phyloP scores from a whole-genome alignment of 2,329 filamentous ascomycete genomes.

The Allantophomopsis lycopodina region DNA sequence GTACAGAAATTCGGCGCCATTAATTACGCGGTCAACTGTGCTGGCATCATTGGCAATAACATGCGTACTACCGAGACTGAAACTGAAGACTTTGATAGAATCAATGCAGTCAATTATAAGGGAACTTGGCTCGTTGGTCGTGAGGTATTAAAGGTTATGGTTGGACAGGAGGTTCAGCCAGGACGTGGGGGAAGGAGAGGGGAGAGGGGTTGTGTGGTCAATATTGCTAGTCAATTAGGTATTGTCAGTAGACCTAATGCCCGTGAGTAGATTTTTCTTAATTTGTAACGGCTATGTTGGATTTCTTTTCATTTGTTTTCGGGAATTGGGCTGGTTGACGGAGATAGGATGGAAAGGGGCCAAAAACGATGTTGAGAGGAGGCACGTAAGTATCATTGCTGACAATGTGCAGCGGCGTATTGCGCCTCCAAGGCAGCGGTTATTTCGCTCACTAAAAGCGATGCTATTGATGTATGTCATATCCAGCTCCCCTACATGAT shows the following conservation, averaged over 20 bases:
- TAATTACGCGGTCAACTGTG: constrained; percentile 32
- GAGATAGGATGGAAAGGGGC: not conserved
- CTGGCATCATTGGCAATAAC: constrained; percentile 16
- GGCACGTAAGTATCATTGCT: not conserved
- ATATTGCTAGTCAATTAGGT: constrained; percentile 28
- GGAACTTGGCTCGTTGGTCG: constrained; percentile 29
- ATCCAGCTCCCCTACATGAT: not conserved
- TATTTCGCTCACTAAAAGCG: constrained; percentile 28
- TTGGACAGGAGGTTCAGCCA: constrained; percentile 24
- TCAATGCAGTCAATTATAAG: constrained; percentile 27
- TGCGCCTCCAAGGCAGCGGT: constrained; percentile 31
- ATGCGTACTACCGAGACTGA: constrained; percentile 14
- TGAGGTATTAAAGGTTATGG: constrained; percentile 27
- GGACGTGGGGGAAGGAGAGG: constrained; percentile 28
- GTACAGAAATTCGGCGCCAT: constrained; percentile 17
- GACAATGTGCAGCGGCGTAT: constrained; percentile 22
- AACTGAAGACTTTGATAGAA: constrained; percentile 25
- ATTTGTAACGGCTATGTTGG: not conserved
- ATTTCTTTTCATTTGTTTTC: too few species aligned
- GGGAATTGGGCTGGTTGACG: too few species aligned
- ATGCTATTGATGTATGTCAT: constrained; percentile 28
- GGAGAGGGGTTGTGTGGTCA: constrained; percentile 27
- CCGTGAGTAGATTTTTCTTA: constrained; percentile 17
- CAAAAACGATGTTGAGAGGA: not conserved
- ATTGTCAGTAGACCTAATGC: constrained; percentile 26